Evolutionary conservation across 371 early-diverging fungal species (phyloP).

Genomic region (Smittium mucronatum): DNA sequence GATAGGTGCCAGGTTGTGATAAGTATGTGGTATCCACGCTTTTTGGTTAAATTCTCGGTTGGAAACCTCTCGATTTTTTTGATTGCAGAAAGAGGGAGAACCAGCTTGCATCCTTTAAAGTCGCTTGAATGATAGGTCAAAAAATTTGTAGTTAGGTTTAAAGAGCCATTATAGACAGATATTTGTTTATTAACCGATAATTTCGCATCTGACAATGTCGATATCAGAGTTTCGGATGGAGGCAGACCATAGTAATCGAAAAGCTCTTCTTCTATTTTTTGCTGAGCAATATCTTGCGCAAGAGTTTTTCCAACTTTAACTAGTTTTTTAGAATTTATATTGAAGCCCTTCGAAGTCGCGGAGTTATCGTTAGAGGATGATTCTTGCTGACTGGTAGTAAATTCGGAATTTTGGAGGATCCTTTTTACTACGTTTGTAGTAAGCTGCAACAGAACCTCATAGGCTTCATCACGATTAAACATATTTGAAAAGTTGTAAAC

Average conservation of each 20-base stretch:
- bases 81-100: slow-evolving; percentile 76
- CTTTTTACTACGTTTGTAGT: slow-evolving; percentile 76
- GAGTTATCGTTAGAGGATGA: not conserved
- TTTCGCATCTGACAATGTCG: slow-evolving; percentile 27
- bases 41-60: slow-evolving; percentile 13
- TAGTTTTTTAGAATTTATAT: not conserved
- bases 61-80: slow-evolving; percentile 71
- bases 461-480: slow-evolving; percentile 89
- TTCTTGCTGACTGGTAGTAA: slow-evolving; percentile 33
- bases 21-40: slow-evolving; percentile 27
- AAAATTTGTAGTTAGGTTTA: slow-evolving; percentile 72
- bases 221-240: slow-evolving; percentile 32
- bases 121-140: slow-evolving; percentile 62
- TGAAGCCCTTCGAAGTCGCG: not conserved
- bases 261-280: slow-evolving; percentile 66
- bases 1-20: slow-evolving; percentile 36
- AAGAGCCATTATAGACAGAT: slow-evolving; percentile 40
- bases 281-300: slow-evolving; percentile 37
- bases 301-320: slow-evolving; percentile 14
- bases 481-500: slow-evolving; percentile 84
- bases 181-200: slow-evolving; percentile 16
- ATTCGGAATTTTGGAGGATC: slow-evolving; percentile 65
- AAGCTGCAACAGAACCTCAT: slow-evolving; percentile 78
- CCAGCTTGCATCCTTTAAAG: slow-evolving; percentile 45
- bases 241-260: slow-evolving; percentile 34